Percentiles rank a stretch among this genome's conserved stretches.
Evolutionary conservation across 495 filamentous ascomycete genomes (phyloP).

Genomic region (Podospora sp.): DNA sequence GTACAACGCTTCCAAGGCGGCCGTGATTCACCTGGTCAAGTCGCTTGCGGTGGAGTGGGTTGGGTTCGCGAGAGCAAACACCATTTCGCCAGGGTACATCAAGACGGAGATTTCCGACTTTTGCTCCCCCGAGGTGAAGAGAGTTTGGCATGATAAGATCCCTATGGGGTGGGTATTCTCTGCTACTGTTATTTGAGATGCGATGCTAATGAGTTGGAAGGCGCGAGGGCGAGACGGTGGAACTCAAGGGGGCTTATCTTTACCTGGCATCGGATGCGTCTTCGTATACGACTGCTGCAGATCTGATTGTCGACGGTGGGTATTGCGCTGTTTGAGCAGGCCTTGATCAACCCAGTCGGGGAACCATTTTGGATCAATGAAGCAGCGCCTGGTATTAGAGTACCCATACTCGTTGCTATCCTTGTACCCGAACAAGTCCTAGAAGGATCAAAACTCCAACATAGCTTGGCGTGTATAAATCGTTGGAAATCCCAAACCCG

Average conservation of each 20-base stretch:
- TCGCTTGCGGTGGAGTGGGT: conserved; percentile 87
- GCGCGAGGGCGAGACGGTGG: conserved; percentile 70
- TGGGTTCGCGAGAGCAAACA: conserved; percentile 80
- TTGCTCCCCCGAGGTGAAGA: conserved; percentile 68
- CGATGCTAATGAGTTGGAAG: conserved; percentile 32
- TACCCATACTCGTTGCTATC: no score
- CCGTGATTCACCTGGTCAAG: conserved; percentile 80
- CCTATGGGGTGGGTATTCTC: conserved; percentile 68
- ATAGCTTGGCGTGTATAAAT: no score
- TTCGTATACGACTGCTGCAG: conserved; percentile 80
- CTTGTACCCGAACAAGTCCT: no score
- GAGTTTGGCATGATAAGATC: conserved; percentile 76
- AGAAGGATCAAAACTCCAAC: no score
- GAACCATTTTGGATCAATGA: no score
- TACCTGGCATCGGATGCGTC: conserved; percentile 84
- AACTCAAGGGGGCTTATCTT: conserved; percentile 88
- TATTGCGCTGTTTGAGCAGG: conserved; percentile 49
- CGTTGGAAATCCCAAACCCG: no score
- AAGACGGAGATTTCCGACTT: conserved; percentile 81
- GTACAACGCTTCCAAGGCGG: conserved; percentile 90
- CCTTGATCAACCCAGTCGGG: no score
- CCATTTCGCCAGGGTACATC: conserved; percentile 85
- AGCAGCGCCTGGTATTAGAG: no score
- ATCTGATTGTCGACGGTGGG: conserved; percentile 76
- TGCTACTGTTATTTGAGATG: not conserved